Base-by-base conservation (phyloP, 495 filamentous ascomycete species). In the Hyaloscypha bicolor region DNA sequence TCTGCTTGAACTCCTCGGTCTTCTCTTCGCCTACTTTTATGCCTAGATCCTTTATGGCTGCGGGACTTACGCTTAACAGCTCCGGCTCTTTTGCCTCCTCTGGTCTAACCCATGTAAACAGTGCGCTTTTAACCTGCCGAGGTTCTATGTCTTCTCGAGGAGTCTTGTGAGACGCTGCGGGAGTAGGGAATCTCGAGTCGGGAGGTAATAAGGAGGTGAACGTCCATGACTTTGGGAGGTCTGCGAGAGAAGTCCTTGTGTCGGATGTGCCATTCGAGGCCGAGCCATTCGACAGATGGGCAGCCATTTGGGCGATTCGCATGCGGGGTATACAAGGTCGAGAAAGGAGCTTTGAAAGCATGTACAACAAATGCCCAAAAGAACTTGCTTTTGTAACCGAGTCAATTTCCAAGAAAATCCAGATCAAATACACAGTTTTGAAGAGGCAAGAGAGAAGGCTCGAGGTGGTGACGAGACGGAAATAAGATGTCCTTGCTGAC, bases 41-140 rank as follows among this genome's bases (percentile, higher is more conserved):
- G 0, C 92, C 93, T 16, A 99, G 79, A 73, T 97, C 92, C 64
- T 80, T 77, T 82, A 98, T 82, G 0, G 93, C 95, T 21, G 85
- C 83, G 1, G 86, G 80, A 65, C 92, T 96, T 4, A 94, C 87
- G 2, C 88, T 88, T 9, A 98, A 84, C 19, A 99, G 80, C 73
- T 97, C 91, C 0, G 92, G 85, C 9, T 88, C 83, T 61, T 90
- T 82, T 31, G 83, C 80, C 22, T 75, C 74, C 73, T 93, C 90
- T 0, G 95, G 95, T 9, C 92, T 87, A 52, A 99, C 93, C 81
- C 88, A 98, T 35, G 93, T 97, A 78, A 92, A 98, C 37, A 96
- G 74, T 9, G 96, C 96, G 21, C 86, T 85, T 72, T 91, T 92
- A 56, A 99, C 95, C 75, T 91, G 82, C 29, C 93, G 90, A 6